Percentiles rank a stretch among this genome's conserved stretches.
phyloP scores from a whole-genome alignment of 352 stramenopile species.

The Peronosclerospora sorghi region DNA sequence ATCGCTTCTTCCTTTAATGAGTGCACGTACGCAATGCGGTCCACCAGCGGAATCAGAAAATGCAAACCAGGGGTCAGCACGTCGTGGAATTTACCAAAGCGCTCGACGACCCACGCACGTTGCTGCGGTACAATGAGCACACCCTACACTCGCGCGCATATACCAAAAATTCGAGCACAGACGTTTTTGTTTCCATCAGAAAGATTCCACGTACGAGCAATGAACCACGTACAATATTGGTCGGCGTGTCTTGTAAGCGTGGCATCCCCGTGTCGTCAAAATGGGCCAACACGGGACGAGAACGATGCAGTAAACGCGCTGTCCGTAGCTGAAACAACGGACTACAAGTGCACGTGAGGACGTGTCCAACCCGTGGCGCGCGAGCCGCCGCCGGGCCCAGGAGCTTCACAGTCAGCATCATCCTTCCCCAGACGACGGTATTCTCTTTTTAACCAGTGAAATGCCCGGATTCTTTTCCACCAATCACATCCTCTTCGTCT shows the following conservation, averaged over 20 bases:
- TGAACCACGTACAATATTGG: slow-evolving; percentile 33
- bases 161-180: no score
- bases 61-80: slow-evolving; percentile 79
- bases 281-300: slow-evolving; percentile 17
- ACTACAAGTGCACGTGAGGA: background rate
- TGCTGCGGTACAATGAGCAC: slow-evolving; percentile 84
- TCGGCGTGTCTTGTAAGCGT: slow-evolving; percentile 36
- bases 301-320: slow-evolving; percentile 19
- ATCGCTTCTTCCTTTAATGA: slow-evolving; percentile 88
- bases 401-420: slow-evolving; percentile 24
- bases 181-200: background rate
- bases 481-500: slow-evolving; percentile 2
- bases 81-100: slow-evolving; percentile 86
- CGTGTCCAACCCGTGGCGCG: slow-evolving; percentile 6
- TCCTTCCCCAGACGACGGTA: no score
- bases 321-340: slow-evolving; percentile 7
- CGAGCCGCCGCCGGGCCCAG: slow-evolving; percentile 2
- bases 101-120: slow-evolving; percentile 84
- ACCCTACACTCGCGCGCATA: slow-evolving; percentile 31
- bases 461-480: background rate
- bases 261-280: slow-evolving; percentile 36
- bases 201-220: background rate
- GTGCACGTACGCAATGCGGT: slow-evolving; percentile 87
- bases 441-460: background rate
- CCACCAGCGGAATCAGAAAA: slow-evolving; percentile 85